phyloP scores from a whole-genome alignment of 2,329 filamentous ascomycete species.

The Botryotinia calthae region DNA sequence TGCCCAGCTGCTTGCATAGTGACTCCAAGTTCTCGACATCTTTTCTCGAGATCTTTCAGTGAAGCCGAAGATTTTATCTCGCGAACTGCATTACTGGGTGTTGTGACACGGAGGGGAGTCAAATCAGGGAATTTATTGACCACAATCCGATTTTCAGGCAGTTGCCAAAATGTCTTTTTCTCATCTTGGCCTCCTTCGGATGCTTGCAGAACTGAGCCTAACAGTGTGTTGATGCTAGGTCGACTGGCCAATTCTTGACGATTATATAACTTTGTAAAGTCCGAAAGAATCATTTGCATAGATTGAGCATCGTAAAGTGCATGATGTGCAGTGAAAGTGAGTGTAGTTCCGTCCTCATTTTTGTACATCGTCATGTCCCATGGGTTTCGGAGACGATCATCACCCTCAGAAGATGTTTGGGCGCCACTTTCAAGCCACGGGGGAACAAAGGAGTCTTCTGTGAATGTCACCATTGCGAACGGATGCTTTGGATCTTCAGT shows the following conservation, averaged over 20 bases:
- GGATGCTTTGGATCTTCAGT: constrained; percentile 58
- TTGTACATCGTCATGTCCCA: constrained; percentile 32
- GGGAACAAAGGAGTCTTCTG: constrained; percentile 36
- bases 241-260: constrained; percentile 31
- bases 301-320: constrained; percentile 83
- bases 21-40: constrained; percentile 57
- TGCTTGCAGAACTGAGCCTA: constrained; percentile 46
- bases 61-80: constrained; percentile 43
- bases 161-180: constrained; percentile 61
- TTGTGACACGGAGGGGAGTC: constrained; percentile 55
- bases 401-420: neutral
- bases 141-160: constrained; percentile 50
- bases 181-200: constrained; percentile 33
- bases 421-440: constrained; percentile 42
- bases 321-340: constrained; percentile 56
- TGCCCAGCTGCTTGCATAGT: constrained; percentile 75
- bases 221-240: constrained; percentile 43
- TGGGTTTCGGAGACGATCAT: constrained; percentile 27
- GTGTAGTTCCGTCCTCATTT: constrained; percentile 17
- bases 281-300: constrained; percentile 60
- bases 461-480: constrained; percentile 73
- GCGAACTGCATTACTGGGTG: constrained; percentile 37
- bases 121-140: constrained; percentile 74
- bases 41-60: constrained; percentile 50
- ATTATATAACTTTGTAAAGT: constrained; percentile 49